Evolutionary conservation across 345 rosid genomes (phyloP).

Genomic region (Hibiscus trionum): DNA sequence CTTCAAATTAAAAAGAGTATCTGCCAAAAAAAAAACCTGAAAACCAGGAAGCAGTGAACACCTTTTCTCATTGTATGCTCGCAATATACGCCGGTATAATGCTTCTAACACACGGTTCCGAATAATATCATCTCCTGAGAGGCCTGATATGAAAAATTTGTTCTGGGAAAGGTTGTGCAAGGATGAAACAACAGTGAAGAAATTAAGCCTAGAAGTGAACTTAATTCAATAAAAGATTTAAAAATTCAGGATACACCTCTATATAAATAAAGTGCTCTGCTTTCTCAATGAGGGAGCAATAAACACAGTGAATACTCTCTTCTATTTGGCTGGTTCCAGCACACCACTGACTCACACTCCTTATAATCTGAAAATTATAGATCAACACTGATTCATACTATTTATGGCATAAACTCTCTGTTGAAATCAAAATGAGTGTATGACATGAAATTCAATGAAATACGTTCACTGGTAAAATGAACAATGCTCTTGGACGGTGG

Average conservation of each 20-base stretch:
- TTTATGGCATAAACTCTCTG: neutral
- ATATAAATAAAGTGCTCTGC: slow-evolving; percentile 90
- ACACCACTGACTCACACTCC: slow-evolving; percentile 99
- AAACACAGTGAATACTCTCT: slow-evolving; percentile 92
- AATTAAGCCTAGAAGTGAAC: neutral
- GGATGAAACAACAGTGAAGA: neutral
- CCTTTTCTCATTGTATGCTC: slow-evolving; percentile 79
- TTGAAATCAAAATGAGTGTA: neutral
- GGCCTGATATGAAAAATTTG: slow-evolving; percentile 99
- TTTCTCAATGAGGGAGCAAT: slow-evolving; percentile 88
- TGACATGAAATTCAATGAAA: neutral
- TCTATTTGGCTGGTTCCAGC: slow-evolving; percentile 96
- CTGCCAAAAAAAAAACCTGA: slow-evolving; percentile 45
- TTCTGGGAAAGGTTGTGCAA: slow-evolving; percentile 49
- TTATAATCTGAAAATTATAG: slow-evolving; percentile 49
- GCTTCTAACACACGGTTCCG: slow-evolving; percentile 86
- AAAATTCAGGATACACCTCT: slow-evolving; percentile 45
- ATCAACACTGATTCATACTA: neutral
- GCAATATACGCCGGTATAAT: slow-evolving; percentile 67
- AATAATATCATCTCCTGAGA: slow-evolving; percentile 77
- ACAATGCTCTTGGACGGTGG: no score
- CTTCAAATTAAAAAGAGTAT: slow-evolving; percentile 10
- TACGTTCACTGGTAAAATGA: no score
- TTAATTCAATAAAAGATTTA: slow-evolving; percentile 1
- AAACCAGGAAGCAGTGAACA: slow-evolving; percentile 90